Percentiles rank a stretch among this genome's conserved stretches.
Evolutionary conservation across 768 basidiomycete species (phyloP).

Genomic region (Pulveroboletus ravenelii): DNA sequence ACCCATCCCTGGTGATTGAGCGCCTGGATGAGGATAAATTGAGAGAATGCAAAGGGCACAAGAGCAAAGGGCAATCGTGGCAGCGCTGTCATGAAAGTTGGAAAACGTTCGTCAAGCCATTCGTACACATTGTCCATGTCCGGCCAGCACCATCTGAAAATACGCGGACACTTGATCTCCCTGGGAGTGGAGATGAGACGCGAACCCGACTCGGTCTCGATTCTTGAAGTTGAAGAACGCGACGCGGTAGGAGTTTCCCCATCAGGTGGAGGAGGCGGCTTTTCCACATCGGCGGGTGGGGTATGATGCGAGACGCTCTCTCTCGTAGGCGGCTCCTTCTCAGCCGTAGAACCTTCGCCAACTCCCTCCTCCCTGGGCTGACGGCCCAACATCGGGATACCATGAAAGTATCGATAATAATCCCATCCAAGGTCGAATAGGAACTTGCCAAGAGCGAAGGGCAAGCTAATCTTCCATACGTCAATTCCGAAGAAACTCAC

Average conservation of each 20-base stretch:
- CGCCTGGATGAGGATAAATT: constrained; percentile 90
- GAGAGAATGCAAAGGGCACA: constrained; percentile 88
- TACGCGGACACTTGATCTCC: background rate
- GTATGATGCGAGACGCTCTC: background rate
- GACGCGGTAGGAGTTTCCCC: constrained; percentile 3
- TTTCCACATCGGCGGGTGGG: background rate
- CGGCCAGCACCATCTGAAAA: background rate
- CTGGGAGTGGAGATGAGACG: background rate
- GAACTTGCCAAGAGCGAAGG: constrained; percentile 73
- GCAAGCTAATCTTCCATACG: constrained; percentile 81
- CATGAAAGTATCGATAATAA: constrained; percentile 40
- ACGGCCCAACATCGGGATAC: constrained; percentile 18
- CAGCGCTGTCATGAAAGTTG: constrained; percentile 63
- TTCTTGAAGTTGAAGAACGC: background rate
- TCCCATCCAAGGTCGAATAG: constrained; percentile 62
- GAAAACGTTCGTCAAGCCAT: constrained; percentile 45
- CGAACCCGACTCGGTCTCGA: background rate
- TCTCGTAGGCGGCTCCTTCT: background rate
- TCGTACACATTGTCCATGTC: background rate
- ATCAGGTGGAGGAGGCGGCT: background rate
- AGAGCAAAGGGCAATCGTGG: constrained; percentile 75
- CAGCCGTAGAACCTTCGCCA: background rate
- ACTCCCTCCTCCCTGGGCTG: background rate
- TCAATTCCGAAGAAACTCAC: constrained; percentile 73
- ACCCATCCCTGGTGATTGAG: constrained; percentile 86